phyloP scores from a whole-genome alignment of 208 protist genomes.

The Crithidia fasciculata region DNA sequence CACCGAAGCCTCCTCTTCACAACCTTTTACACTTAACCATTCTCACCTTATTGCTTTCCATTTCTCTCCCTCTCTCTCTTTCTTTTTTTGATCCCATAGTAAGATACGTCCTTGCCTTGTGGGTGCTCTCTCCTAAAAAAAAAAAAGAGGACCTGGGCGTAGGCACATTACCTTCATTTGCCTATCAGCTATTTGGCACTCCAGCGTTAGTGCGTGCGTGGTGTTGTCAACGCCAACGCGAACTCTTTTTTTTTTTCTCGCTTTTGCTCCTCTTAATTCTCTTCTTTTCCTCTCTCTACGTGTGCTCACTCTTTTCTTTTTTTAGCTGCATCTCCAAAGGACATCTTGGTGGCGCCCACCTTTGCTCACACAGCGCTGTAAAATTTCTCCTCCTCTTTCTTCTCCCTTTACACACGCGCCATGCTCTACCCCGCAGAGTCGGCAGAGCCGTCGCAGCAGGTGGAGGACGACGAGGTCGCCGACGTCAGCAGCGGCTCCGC shows the following conservation, averaged over 20 bases:
- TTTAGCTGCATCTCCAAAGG: too few species aligned
- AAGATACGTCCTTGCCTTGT: too few species aligned
- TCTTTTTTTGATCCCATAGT: too few species aligned
- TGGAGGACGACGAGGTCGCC: neutral
- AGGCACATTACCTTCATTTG: too few species aligned
- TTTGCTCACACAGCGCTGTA: too few species aligned
- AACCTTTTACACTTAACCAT: neutral
- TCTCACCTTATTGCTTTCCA: neutral
- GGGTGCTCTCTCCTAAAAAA: too few species aligned
- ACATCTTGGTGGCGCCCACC: too few species aligned
- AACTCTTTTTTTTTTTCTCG: neutral
- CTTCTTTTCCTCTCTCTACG: neutral
- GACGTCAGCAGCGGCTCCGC: neutral
- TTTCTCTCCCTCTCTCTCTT: neutral
- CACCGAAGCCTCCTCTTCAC: neutral
- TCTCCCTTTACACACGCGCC: too few species aligned
- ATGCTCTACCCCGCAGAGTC: too few species aligned
- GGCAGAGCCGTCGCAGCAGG: neutral
- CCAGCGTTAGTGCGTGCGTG: too few species aligned
- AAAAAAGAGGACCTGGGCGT: too few species aligned
- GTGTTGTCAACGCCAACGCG: neutral
- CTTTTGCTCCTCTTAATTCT: neutral
- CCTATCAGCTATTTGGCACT: neutral
- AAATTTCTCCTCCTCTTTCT: too few species aligned
- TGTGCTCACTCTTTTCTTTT: neutral